These are phyloP conservation scores for Allium fistulosum DNA, from an alignment of 106 monocot genomes.

Conservation along the genomic window DNA sequence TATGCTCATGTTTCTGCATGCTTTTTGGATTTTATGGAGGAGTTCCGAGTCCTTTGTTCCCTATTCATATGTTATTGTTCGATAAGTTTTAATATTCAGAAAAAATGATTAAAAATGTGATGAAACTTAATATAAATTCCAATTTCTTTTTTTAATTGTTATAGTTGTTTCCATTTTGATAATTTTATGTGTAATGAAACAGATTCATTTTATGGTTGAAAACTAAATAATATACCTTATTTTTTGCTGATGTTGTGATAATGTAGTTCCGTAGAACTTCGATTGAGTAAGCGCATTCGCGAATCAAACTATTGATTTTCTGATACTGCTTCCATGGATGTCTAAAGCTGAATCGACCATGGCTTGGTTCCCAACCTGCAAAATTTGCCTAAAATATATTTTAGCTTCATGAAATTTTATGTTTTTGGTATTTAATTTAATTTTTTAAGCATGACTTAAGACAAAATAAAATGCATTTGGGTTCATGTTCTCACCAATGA, in stretches of 20 bases:
- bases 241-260: conserved; percentile 2
- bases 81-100: not conserved
- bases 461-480: not conserved
- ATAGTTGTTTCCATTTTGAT: too few relatives aligned
- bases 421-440: not conserved
- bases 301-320: conserved; percentile 34
- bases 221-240: not conserved
- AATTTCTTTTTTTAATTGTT: not conserved
- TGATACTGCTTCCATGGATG: conserved; percentile 68
- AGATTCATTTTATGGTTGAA: not conserved
- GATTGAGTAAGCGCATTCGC: conserved; percentile 43
- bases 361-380: conserved; percentile 67
- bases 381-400: conserved; percentile 38
- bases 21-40: conserved; percentile 7
- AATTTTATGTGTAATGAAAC: not conserved
- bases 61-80: not conserved
- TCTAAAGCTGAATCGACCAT: conserved; percentile 40
- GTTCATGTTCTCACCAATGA: conserved; percentile 21
- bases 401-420: not conserved
- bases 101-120: not conserved
- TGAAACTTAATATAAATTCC: not conserved
- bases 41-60: conserved; percentile 8
- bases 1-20: conserved; percentile 38
- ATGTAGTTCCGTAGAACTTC: conserved; percentile 28
- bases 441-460: not conserved